A percentile compares a stretch with the other conserved stretches of the same genome.
phyloP scores from a whole-genome alignment of 192 early-diverging fungal genomes.

The Gryganskiella cystojenkinii region DNA sequence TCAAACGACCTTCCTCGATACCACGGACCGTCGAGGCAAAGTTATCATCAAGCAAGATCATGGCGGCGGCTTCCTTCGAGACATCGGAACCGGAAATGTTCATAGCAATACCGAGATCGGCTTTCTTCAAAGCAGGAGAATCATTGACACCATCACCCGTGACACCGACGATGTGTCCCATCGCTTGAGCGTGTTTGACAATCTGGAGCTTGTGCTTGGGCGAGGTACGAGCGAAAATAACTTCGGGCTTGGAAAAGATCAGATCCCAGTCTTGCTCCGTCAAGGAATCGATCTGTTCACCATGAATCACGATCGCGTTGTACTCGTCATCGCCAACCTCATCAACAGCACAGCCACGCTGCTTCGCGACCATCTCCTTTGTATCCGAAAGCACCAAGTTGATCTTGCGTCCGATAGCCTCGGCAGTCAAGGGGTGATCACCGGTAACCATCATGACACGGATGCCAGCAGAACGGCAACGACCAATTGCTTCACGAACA shows the following conservation, averaged over 20 bases:
- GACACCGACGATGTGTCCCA: slow-evolving; percentile 96
- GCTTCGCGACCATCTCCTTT: slow-evolving; percentile 76
- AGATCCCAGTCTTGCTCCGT: slow-evolving; percentile 89
- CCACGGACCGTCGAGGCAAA: slow-evolving; percentile 94
- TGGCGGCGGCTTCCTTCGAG: slow-evolving; percentile 94
- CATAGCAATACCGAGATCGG: slow-evolving; percentile 98
- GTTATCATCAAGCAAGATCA: slow-evolving; percentile 98
- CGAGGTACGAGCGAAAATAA: slow-evolving; percentile 96
- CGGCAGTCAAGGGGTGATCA: slow-evolving; percentile 94
- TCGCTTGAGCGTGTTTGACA: slow-evolving; percentile 88
- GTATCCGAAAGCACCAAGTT: slow-evolving; percentile 94
- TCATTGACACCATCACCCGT: slow-evolving; percentile 98
- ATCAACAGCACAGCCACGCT: slow-evolving; percentile 66
- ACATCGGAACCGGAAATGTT: slow-evolving; percentile 95
- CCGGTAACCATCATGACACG: slow-evolving; percentile 99
- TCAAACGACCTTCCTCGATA: slow-evolving; percentile 94
- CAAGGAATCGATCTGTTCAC: slow-evolving; percentile 85
- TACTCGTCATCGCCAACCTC: slow-evolving; percentile 83
- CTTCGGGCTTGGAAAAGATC: slow-evolving; percentile 93
- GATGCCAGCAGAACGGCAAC: slow-evolving; percentile 91
- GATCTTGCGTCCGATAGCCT: slow-evolving; percentile 96
- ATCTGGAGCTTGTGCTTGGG: slow-evolving; percentile 98
- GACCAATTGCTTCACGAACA: slow-evolving; percentile 95
- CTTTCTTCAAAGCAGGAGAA: slow-evolving; percentile 96
- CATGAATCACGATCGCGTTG: slow-evolving; percentile 91